phyloP scores from a whole-genome alignment of 257 asterid genomes.

The Orobanche coerulescens region DNA sequence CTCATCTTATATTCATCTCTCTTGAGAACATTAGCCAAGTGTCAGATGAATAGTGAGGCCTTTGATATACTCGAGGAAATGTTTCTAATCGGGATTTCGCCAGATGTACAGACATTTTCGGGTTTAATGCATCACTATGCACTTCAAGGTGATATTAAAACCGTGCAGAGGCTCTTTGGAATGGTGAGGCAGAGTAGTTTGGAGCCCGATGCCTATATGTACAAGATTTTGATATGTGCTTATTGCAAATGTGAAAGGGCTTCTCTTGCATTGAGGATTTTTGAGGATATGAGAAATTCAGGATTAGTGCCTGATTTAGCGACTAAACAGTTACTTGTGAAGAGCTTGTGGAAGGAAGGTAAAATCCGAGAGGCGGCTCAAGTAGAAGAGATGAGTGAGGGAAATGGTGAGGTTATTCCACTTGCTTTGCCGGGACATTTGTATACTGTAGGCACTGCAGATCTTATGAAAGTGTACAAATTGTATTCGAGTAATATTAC shows the following conservation, averaged over 20 bases:
- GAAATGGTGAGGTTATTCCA: slow-evolving; percentile 36
- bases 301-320: slow-evolving; percentile 46
- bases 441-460: slow-evolving; percentile 56
- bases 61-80: slow-evolving; percentile 71
- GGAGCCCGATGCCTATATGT: slow-evolving; percentile 83
- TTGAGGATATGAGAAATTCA: slow-evolving; percentile 69
- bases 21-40: slow-evolving; percentile 68
- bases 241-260: slow-evolving; percentile 86
- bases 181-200: slow-evolving; percentile 69
- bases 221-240: slow-evolving; percentile 69
- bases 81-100: slow-evolving; percentile 52
- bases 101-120: slow-evolving; percentile 69
- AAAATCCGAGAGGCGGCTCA: slow-evolving; percentile 86
- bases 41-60: slow-evolving; percentile 56
- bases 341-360: slow-evolving; percentile 89
- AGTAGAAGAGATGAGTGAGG: slow-evolving; percentile 72
- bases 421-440: slow-evolving; percentile 63
- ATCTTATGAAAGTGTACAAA: slow-evolving; percentile 45
- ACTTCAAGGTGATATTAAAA: slow-evolving; percentile 65
- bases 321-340: slow-evolving; percentile 67
- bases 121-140: slow-evolving; percentile 92
- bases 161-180: slow-evolving; percentile 71
- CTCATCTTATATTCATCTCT: slow-evolving; percentile 64
- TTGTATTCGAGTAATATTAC: slow-evolving; percentile 50
- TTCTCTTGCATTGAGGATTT: slow-evolving; percentile 71